These are phyloP conservation scores for Tulasnella sp. DNA, from an alignment of 768 basidiomycete species.

Conservation along the genomic window DNA sequence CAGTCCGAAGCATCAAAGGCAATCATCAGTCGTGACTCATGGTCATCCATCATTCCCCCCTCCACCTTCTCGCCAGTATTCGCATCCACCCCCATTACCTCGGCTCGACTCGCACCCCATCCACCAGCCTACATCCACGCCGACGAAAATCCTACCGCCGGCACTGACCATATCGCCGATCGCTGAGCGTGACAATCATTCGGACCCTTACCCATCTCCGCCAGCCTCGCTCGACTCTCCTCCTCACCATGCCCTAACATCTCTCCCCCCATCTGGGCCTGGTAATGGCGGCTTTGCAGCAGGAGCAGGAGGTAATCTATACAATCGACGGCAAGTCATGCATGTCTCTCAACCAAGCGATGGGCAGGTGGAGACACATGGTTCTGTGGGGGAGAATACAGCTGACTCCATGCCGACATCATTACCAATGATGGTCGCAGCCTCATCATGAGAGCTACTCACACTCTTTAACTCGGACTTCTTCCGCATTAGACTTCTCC, in stretches of 20 bases:
- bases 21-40: too few species aligned
- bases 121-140: too few species aligned
- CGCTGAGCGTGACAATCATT: too few species aligned
- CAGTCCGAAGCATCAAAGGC: too few species aligned
- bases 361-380: too few species aligned
- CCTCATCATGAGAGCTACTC: too few species aligned
- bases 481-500: too few species aligned
- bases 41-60: background rate
- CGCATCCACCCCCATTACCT: background rate
- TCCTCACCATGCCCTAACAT: background rate
- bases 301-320: background rate
- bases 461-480: too few species aligned
- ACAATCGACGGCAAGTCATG: constrained; percentile 2
- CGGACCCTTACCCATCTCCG: constrained; percentile 9
- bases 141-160: background rate
- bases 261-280: background rate
- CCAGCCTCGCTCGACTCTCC: constrained; percentile 12
- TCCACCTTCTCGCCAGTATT: background rate
- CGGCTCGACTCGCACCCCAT: too few species aligned
- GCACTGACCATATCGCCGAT: constrained; percentile 3
- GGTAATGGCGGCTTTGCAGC: background rate
- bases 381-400: too few species aligned
- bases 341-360: background rate
- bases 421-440: too few species aligned
- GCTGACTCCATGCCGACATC: too few species aligned